Evolutionary conservation across 2,329 filamentous ascomycete species (phyloP), one percentile per base, ranked within the genome.

Genomic region (Grosmannia serpens): DNA sequence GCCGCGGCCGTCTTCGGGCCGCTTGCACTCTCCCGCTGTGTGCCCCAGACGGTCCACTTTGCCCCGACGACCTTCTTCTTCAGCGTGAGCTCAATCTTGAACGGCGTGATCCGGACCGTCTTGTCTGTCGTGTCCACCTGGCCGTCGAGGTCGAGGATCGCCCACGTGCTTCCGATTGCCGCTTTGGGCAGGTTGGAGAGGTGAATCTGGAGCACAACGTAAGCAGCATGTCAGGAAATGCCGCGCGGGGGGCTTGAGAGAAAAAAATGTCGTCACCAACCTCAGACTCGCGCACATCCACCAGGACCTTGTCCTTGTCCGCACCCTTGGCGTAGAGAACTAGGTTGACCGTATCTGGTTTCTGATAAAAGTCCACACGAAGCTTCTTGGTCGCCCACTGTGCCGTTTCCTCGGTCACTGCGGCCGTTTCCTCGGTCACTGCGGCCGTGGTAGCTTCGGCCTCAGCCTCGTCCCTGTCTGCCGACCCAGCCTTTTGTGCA

Each of bases 321-420:
- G 64, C 63, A 20, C 72, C 71, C 62, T 75, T 76, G 44, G 70
- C 65, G 58, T 76, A 76, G 5, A 76, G 61, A 17, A 70, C 68
- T 17, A 73, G 63, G 3, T 70, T 73, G 44, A 75, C 62, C 1
- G 61, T 67, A 13, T 65, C 64, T n/a, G 69, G 64, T 1, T 66
- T 70, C 65, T 77, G 74, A 62, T 76, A 76, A 61, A 71, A 75
- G 58, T 72, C 73, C 20, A 67, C 67, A 27, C 73, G 70, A 26
- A 75, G 68, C 41, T 69, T 68, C 26, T 72, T 67, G 61, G 68
- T 64, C 2, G 61, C 52, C 58, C 26, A 53, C 8, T 56, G 44
- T 4, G 33, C 6, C 4, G 22, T n/a, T 10, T 41, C 20, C 20
- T 51, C 13, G 38, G 26, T 35, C 61, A 20, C n/a, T 13, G 31